These are phyloP conservation scores for Pseudognaphalium luteoalbum DNA, from an alignment of 129 eudicot genomes.

Conservation along the genomic window DNA sequence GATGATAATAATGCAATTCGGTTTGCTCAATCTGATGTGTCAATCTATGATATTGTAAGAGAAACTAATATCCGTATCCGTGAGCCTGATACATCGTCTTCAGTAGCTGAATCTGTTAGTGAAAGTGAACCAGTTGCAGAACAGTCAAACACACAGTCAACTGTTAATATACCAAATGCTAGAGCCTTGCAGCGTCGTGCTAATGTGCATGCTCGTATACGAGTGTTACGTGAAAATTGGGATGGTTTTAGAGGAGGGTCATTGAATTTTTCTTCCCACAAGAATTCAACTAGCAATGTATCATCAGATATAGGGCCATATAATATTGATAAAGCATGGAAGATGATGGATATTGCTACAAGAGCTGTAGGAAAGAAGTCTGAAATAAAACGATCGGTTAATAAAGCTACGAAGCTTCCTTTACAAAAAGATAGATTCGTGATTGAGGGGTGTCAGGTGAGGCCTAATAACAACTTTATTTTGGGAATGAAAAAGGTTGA, in stretches of 20 bases:
- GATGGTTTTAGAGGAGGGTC: conserved; percentile 56
- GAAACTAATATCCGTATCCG: conserved; percentile 22
- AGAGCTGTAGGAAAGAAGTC: conserved; percentile 42
- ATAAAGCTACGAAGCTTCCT: conserved; percentile 27
- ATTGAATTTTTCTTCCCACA: conserved; percentile 49
- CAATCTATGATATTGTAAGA: conserved; percentile 55
- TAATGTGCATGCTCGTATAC: conserved; percentile 60
- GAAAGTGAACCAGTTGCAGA: conserved; percentile 13
- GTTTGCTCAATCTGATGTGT: conserved; percentile 33
- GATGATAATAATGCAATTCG: conserved; percentile 2
- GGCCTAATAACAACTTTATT: conserved; percentile 18
- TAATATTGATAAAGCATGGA: conserved; percentile 77
- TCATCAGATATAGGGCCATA: conserved; percentile 17
- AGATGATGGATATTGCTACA: conserved; percentile 66
- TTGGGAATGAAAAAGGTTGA: conserved; percentile 26
- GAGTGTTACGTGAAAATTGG: conserved; percentile 79
- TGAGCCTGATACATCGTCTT: conserved; percentile 28
- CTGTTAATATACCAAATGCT: conserved; percentile 37
- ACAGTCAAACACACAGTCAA: conserved; percentile 19
- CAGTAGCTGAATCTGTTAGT: conserved; percentile 2
- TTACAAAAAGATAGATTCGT: conserved; percentile 24
- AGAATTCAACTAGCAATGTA: conserved; percentile 26
- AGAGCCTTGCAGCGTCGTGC: conserved; percentile 64
- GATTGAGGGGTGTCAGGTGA: conserved; percentile 30
- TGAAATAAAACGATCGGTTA: conserved; percentile 18